Evolutionary conservation across 1,139 yeast species (phyloP), one percentile per base, ranked within the genome.

Genomic region (Saccharomyces pastorianus): DNA sequence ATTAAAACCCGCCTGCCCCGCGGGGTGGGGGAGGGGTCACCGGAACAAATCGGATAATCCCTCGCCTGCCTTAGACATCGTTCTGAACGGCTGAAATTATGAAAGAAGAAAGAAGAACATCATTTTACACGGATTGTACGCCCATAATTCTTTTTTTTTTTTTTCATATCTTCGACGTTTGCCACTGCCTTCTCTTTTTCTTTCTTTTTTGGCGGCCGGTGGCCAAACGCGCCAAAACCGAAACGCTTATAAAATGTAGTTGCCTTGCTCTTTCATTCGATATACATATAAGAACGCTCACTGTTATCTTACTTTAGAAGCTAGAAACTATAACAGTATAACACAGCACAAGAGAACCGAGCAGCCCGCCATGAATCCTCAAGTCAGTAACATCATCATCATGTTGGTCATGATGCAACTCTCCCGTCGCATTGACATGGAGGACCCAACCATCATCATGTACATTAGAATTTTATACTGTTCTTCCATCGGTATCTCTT

Each of bases 361-460:
- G 27, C 27, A 25, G 23, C 46, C 46, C 28, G 51, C 51, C 57
- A 82, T 88, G 87, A 88, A 88, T 70, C 95, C 99, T 52, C 96
- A 96, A 64, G 77, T 90, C 62, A 75, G 90, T 63, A 91, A 93
- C 76, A 76, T 93, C 67, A 88, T 79, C 64, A 76, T 93, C 81
- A 91, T 91, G 96, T 86, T 93, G 71, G 85, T 85, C 78, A 88
- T 90, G 90, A 93, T 91, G 97, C 98, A 93, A 75, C 86, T 90
- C 60, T 83, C 97, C 62, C 89, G 90, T 75, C 83, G 82, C 71
- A 79, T 93, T 61, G 95, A 93, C 72, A 84, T 91, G 75, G 98
- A 91, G 72, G 82, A 93, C 73, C 93, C 95, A 53, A 74, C 75
- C 61, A 80, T 83, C 56, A 77, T 91, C 57, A 75, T 86, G 69